Conservation (phyloP, 2,329 filamentous ascomycete species). For the Bimuria novae-zelandiae region DNA sequence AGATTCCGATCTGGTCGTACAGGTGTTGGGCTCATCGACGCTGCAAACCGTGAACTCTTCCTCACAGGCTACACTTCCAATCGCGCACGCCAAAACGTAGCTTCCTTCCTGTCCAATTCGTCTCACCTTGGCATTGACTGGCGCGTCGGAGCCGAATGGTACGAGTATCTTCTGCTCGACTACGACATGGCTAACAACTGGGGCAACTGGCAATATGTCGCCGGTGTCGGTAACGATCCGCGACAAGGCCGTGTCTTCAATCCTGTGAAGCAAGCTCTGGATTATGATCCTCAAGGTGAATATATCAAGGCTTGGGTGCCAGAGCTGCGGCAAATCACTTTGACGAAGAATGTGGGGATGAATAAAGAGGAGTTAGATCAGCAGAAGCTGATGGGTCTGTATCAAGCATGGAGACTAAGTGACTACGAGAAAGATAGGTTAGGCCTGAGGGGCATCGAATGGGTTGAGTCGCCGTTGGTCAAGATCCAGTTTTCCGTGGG, state of each 20-base stretch:
- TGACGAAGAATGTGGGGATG: conserved; percentile 23
- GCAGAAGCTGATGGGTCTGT: conserved; percentile 61
- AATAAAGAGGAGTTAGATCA: conserved; percentile 38
- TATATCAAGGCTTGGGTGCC: conserved; percentile 77
- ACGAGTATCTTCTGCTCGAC: conserved; percentile 74
- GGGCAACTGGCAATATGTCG: conserved; percentile 83
- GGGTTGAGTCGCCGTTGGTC: conserved; percentile 65
- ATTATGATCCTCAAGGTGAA: conserved; percentile 72
- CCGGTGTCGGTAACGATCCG: conserved; percentile 80
- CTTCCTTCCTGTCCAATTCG: conserved; percentile 64
- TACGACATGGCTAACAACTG: conserved; percentile 79
- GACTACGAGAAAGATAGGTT: conserved; percentile 61
- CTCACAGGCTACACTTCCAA: conserved; percentile 81
- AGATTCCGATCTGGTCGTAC: conserved; percentile 70
- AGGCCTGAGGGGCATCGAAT: conserved; percentile 62
- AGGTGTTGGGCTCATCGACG: conserved; percentile 77
- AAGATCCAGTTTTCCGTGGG: conserved; percentile 44
- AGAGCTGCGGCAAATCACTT: conserved; percentile 62
- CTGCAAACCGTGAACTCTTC: conserved; percentile 73
- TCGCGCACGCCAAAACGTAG: conserved; percentile 75
- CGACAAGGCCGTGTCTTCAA: conserved; percentile 77
- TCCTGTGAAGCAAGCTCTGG: conserved; percentile 77
- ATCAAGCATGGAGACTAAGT: conserved; percentile 71
- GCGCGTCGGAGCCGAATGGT: conserved; percentile 82
- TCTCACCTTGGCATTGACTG: conserved; percentile 79